Evolutionary conservation across 2,329 filamentous ascomycete genomes (phyloP), one percentile per base, ranked within the genome.

Genomic region (Arthrobotrys entomopaga): DNA sequence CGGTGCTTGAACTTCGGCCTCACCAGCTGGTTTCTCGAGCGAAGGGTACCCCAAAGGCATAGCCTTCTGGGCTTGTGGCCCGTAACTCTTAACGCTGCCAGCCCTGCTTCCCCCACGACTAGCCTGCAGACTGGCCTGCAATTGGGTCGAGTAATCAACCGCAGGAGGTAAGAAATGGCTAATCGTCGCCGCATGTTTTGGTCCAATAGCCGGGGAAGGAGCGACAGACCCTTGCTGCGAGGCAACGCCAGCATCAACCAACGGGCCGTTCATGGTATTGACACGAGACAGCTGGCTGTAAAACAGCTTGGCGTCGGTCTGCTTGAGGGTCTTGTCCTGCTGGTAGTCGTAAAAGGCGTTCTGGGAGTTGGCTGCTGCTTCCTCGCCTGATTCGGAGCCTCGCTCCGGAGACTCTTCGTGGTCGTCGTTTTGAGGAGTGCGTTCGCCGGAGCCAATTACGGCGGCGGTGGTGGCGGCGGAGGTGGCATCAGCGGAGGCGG

Each of bases 271-370:
- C 73, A 82, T 80, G 20, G 78, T 80, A 24, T 79, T 81, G 53
- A 76, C 78, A 69, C 78, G 80, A 69, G 80, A 84, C 79, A 70
- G 53, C 46, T 82, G 84, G 83, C 97, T 94, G 81, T 97, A 99
- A 83, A 98, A 96, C 76, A 97, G 86, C 82, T 97, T 98, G 72
- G 94, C 92, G 81, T 99, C 95, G 24, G 91, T 90, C 81, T 97
- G 93, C 79, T 90, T 96, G 88, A 97, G 91, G 80, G 94, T 91
- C 79, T 95, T 96, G 82, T 99, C 95, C 61, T 92, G 91, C 60
- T 94, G 90, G 79, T 94, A 92, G 82, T 97, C 93, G 83, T 96
- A 97, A 80, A 93, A 96, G 19, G 93, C 91, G 7, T 93, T 97
- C 80, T 89, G 90, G 67, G 85, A 83, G 80, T 87, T 63, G 24